Base-by-base conservation (phyloP, 164 flowering plant species). In the Taxillus chinensis region DNA sequence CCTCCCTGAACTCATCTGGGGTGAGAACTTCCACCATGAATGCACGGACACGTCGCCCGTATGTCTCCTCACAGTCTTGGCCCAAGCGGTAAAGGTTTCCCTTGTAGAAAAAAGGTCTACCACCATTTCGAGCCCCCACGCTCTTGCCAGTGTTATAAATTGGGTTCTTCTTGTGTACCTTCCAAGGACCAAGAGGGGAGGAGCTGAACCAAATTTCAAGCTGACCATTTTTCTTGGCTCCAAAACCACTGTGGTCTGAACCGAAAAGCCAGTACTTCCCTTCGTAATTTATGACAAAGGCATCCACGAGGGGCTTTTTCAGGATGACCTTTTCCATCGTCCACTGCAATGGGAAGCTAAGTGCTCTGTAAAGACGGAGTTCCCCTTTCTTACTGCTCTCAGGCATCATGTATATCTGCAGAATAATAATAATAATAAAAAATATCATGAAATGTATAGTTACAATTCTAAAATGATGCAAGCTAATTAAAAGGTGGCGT, bases 321-420 rank as follows among this genome's bases (percentile, higher is more conserved):
- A 92, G 54, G 17, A 92, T 75, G 46, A 92, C 69, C 65, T 64
- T 86, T 5, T 90, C 92, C 61, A 92, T 70, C 14, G 70, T 80
- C 98, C 98, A 92, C 45, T 84, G 73, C 68, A 90, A 60, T 2
- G 98, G 98, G 69, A 92, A 92, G 56, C 82, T 74, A 41, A 75
- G 41, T 13, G 97, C 90, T 58, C 82, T 79, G 65, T 92, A 92
- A 12, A 92, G 83, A 27, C 90, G 89, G 41, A 92, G 79, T 52
- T 92, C 92, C 40, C 97, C 98, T 73, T 74, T 90, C 70, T 66
- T 43, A 64, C 90, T 86, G 74, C 97, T 70, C 70, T 92, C 98
- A 7, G 98, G 98, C 83, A 92, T 79, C 98, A 92, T 92, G 64
- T 92, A 92, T 65, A 92, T 83, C 98, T 92, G 84, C 57, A 55